Conservation (phyloP, 176 grass and related monocot species). For the Musa troglodytarum region DNA sequence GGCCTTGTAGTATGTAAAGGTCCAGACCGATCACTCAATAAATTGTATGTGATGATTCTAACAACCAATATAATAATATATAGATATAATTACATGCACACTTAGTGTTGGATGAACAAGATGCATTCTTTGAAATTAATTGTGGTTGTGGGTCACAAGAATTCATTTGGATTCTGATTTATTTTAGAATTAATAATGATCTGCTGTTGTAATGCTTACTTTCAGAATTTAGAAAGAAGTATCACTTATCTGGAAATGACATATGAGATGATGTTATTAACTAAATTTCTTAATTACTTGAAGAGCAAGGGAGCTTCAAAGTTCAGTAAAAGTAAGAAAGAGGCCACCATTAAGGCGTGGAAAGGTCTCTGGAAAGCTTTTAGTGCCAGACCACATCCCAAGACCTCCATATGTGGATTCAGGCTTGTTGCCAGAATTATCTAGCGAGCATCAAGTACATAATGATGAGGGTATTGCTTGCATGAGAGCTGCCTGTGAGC, state of each 20-base stretch:
- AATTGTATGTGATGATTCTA: neutral
- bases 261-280: neutral
- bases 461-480: slow-evolving; percentile 50
- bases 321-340: slow-evolving; percentile 41
- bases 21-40: neutral
- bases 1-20: neutral
- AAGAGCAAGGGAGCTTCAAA: slow-evolving; percentile 33
- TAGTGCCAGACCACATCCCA: slow-evolving; percentile 56
- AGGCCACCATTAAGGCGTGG: slow-evolving; percentile 48
- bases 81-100: neutral
- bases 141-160: neutral
- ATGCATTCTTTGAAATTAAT: neutral
- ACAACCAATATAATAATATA: neutral
- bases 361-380: slow-evolving; percentile 54
- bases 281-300: neutral
- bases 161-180: neutral
- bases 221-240: neutral
- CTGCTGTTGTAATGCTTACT: neutral
- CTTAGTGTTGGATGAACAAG: neutral
- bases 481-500: slow-evolving; percentile 74
- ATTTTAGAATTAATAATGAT: neutral
- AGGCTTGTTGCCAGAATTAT: slow-evolving; percentile 49
- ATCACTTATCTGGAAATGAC: neutral
- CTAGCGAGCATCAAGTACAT: slow-evolving; percentile 68
- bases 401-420: slow-evolving; percentile 59